These are phyloP conservation scores for Eremothecium cymbalariae DNA, from an alignment of 1,139 yeast species.

Conservation along the genomic window DNA sequence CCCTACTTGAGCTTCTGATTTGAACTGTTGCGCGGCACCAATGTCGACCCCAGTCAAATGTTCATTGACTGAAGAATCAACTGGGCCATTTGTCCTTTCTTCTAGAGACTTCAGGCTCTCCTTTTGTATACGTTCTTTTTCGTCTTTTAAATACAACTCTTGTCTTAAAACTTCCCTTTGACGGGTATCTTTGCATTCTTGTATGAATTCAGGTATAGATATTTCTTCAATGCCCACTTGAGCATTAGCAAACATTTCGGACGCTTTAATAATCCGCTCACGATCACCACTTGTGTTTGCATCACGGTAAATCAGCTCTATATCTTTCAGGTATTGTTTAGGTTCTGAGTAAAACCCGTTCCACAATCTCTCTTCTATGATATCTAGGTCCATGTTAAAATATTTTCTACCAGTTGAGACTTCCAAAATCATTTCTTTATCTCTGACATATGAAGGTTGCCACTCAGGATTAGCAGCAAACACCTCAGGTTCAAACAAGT, in stretches of 20 bases:
- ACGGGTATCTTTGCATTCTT: constrained; percentile 69
- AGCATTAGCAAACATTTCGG: constrained; percentile 94
- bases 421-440: constrained; percentile 76
- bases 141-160: constrained; percentile 33
- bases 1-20: constrained; percentile 15
- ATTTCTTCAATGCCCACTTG: constrained; percentile 93
- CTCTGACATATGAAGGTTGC: constrained; percentile 46
- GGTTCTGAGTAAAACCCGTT: constrained; percentile 94
- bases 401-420: constrained; percentile 62
- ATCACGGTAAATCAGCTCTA: constrained; percentile 77
- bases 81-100: too few relatives aligned
- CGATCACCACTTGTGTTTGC: constrained; percentile 69
- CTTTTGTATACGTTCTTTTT: constrained; percentile 29
- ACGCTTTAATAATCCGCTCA: constrained; percentile 78
- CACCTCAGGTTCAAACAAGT: constrained; percentile 59
- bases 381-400: constrained; percentile 86
- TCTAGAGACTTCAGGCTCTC: constrained; percentile 14
- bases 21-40: constrained; percentile 28
- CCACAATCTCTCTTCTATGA: constrained; percentile 92
- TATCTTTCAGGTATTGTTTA: constrained; percentile 75
- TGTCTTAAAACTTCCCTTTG: constrained; percentile 58
- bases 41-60: constrained; percentile 19
- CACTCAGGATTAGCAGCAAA: constrained; percentile 23
- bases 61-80: not conserved
- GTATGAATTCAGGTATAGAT: constrained; percentile 59